Evolutionary conservation across 345 rosid genomes (phyloP).

Genomic region (Eucalyptus tenuipes): DNA sequence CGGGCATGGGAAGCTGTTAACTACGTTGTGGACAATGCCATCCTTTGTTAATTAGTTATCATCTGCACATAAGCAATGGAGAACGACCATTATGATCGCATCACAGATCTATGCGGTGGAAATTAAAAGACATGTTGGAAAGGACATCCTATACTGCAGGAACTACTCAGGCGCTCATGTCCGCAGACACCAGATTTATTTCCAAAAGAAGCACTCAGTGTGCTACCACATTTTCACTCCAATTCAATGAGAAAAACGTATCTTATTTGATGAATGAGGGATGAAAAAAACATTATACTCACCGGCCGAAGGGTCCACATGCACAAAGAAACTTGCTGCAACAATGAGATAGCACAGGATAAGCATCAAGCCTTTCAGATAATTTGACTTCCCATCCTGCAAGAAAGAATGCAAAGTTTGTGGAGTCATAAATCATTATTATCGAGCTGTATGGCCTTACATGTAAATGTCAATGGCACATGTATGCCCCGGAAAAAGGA

Average conservation of each 20-base stretch:
- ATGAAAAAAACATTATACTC: conserved; percentile 2
- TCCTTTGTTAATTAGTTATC: not conserved
- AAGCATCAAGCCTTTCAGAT: conserved; percentile 41
- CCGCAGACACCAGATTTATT: not conserved
- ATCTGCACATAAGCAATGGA: not conserved
- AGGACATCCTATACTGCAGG: not conserved
- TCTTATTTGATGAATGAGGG: not conserved
- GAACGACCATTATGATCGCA: not conserved
- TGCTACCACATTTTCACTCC: not conserved
- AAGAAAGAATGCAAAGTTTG: not conserved
- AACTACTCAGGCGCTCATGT: not conserved
- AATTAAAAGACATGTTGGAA: not conserved
- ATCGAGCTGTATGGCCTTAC: not conserved
- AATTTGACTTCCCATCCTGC: conserved; percentile 41
- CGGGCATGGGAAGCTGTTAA: not conserved
- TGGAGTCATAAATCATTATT: not conserved
- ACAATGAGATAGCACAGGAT: conserved; percentile 33
- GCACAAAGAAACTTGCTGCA: conserved; percentile 40
- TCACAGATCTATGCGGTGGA: not conserved
- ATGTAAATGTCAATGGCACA: not conserved
- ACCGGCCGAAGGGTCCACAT: conserved; percentile 21
- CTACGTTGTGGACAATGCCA: not conserved
- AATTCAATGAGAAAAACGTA: not conserved
- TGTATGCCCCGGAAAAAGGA: not conserved
- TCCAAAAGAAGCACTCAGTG: not conserved